phyloP scores from a whole-genome alignment of 805 yeast species.

The Starmerella riodocensis region DNA sequence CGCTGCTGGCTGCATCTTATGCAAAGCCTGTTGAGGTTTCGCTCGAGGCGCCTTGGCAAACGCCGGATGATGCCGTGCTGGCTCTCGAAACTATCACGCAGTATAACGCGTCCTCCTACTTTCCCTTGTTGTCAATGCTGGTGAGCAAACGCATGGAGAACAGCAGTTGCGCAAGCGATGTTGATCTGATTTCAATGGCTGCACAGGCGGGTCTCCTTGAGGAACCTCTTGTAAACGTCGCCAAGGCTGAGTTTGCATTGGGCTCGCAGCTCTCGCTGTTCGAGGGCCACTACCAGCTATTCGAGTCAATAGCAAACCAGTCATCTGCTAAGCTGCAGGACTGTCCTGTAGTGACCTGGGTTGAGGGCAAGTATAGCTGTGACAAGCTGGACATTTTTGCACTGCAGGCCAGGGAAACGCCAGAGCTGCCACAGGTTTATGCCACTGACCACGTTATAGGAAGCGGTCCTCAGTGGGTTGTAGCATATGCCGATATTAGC shows the following conservation, averaged over 20 bases:
- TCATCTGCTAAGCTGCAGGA: conserved; percentile 22
- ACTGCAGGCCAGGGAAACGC: conserved; percentile 34
- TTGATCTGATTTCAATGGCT: conserved; percentile 19
- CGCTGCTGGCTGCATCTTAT: neutral
- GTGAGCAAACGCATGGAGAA: conserved; percentile 14
- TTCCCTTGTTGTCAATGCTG: conserved; percentile 25
- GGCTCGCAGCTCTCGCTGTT: conserved; percentile 48
- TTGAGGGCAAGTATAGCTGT: conserved; percentile 45
- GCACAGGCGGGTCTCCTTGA: conserved; percentile 12
- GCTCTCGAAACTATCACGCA: conserved; percentile 25
- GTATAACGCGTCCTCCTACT: conserved; percentile 26
- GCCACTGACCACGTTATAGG: conserved; percentile 61
- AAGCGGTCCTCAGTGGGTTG: conserved; percentile 36
- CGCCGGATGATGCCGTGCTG: conserved; percentile 4
- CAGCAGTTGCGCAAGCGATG: conserved; percentile 8
- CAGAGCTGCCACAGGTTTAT: conserved; percentile 17
- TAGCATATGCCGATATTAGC: conserved; percentile 54
- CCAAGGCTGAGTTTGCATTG: conserved; percentile 35
- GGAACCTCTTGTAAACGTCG: conserved; percentile 13
- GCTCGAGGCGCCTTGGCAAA: conserved; percentile 12
- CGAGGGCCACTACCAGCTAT: conserved; percentile 49
- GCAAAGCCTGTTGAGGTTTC: conserved; percentile 11
- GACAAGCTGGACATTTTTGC: conserved; percentile 68
- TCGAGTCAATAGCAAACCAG: conserved; percentile 27
- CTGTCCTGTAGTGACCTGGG: conserved; percentile 39